phyloP scores from a whole-genome alignment of 176 grass and related monocot species.

The Juncus effusus region DNA sequence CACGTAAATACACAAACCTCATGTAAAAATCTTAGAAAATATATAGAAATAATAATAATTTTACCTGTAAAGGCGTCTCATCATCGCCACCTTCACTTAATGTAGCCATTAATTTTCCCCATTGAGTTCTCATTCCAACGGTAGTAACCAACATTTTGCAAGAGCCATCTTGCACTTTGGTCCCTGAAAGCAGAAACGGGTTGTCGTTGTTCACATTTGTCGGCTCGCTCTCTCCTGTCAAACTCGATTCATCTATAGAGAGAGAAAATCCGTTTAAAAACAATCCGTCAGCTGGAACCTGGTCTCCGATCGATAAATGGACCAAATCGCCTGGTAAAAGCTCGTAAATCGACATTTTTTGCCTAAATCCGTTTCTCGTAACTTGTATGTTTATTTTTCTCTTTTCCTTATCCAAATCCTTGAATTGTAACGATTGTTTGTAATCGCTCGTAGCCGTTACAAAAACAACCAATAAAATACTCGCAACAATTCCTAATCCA shows the following conservation, averaged over 20 bases:
- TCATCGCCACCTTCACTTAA: slow-evolving; percentile 96
- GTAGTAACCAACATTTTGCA: slow-evolving; percentile 91
- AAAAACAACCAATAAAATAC: slow-evolving; percentile 89
- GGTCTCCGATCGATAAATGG: slow-evolving; percentile 88
- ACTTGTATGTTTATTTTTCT: slow-evolving; percentile 85
- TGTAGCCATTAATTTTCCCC: slow-evolving; percentile 95
- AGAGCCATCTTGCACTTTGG: slow-evolving; percentile 89
- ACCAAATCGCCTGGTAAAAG: slow-evolving; percentile 94
- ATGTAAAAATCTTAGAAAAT: too few relatives aligned
- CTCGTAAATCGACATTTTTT: slow-evolving; percentile 82
- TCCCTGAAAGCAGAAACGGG: slow-evolving; percentile 89
- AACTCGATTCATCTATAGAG: slow-evolving; percentile 90
- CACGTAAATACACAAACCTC: too few relatives aligned
- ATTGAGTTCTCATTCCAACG: slow-evolving; percentile 94
- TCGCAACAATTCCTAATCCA: slow-evolving; percentile 89
- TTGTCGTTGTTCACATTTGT: slow-evolving; percentile 64
- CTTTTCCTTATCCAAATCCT: slow-evolving; percentile 98
- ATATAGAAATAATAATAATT: not conserved
- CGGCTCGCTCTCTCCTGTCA: slow-evolving; percentile 93
- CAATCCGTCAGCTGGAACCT: slow-evolving; percentile 91
- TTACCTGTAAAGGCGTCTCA: slow-evolving; percentile 89
- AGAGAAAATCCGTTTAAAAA: slow-evolving; percentile 89
- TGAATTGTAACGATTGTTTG: slow-evolving; percentile 90
- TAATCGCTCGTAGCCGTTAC: slow-evolving; percentile 94
- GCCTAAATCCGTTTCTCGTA: slow-evolving; percentile 75